Percentiles rank a stretch among this genome's conserved stretches.
These are phyloP conservation scores for Comarum palustre DNA, from an alignment of 306 rosid species.

Conservation along the genomic window DNA sequence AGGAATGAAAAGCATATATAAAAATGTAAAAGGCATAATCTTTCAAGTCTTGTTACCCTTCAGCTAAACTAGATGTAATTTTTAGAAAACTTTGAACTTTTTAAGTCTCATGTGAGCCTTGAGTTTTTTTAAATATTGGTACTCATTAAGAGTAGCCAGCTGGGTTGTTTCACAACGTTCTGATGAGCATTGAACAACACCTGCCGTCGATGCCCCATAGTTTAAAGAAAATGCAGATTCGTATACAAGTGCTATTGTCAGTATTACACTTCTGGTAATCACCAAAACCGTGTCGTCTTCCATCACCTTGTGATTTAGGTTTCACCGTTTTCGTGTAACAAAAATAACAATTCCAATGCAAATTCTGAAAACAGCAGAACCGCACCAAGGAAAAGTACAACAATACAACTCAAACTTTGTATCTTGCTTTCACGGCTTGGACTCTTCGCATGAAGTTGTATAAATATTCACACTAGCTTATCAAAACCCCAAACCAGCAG, in stretches of 20 bases:
- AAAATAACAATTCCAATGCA: not conserved
- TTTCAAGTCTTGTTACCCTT: no score
- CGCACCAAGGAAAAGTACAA: slow-evolving; percentile 2
- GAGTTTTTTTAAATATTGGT: no score
- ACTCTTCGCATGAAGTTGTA: not conserved
- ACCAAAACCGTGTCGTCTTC: not conserved
- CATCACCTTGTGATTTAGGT: not conserved
- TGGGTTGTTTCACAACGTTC: not conserved
- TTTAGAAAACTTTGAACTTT: no score
- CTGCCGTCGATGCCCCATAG: not conserved
- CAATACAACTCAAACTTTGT: not conserved
- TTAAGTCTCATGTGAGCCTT: no score
- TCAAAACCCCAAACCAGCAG: not conserved
- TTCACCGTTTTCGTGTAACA: not conserved
- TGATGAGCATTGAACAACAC: not conserved
- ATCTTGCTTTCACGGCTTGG: not conserved
- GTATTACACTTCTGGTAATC: not conserved
- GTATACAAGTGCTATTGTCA: not conserved
- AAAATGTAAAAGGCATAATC: no score
- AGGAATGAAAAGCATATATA: no score
- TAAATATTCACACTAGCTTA: not conserved
- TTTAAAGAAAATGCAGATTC: not conserved
- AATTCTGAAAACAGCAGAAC: not conserved
- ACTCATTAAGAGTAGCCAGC: no score
- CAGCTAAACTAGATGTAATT: no score